Evolutionary conservation across 257 asterid species (phyloP), one percentile per base, ranked within the genome.

Genomic region (Echium plantagineum): DNA sequence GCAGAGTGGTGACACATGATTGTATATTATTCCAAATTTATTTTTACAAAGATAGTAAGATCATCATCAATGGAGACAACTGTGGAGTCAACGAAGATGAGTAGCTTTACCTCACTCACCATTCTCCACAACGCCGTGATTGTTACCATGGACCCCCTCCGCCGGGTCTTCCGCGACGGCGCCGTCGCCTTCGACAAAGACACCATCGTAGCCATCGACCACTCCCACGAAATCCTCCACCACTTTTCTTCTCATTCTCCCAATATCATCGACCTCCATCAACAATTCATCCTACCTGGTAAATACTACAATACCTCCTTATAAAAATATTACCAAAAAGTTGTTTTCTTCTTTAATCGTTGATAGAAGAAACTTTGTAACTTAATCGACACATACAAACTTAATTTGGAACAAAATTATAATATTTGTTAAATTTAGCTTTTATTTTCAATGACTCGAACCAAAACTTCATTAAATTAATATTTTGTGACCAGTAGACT

Each of bases 271-370:
- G 73, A 84, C 67, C 83, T 84, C 76, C 74, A 21, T 1, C 83
- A 83, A 52, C 79, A 69, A 15, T 69, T 80, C 70, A 64, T 87
- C 65, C 81, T 87, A 35, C 95, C 85, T 32, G 94, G 94, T 72
- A 51, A 22, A 5, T 18, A 18, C 21, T 63, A n/a, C n/a, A n/a
- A n/a, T 63, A 5, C 5, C 49, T 58, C 35, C 28, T n/a, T n/a
- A n/a, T n/a, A n/a, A n/a, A n/a, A n/a, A n/a, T n/a, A 13, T 4
- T 24, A n/a, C 26, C 3, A 24, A 24, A 24, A 24, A 1, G 26
- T 24, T 24, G 26, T 24, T 24, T 24, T 24, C 26, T 24, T 24
- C 3, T 24, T 24, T 24, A 24, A 1, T 24, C 26, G 26, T 24
- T 24, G 3, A 24, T 24, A 24, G 1, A 24, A 24, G 3, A 24